Evolutionary conservation across 2,329 filamentous ascomycete genomes (phyloP), one percentile per base, ranked within the genome.

Genomic region (Cordyceps sp.): DNA sequence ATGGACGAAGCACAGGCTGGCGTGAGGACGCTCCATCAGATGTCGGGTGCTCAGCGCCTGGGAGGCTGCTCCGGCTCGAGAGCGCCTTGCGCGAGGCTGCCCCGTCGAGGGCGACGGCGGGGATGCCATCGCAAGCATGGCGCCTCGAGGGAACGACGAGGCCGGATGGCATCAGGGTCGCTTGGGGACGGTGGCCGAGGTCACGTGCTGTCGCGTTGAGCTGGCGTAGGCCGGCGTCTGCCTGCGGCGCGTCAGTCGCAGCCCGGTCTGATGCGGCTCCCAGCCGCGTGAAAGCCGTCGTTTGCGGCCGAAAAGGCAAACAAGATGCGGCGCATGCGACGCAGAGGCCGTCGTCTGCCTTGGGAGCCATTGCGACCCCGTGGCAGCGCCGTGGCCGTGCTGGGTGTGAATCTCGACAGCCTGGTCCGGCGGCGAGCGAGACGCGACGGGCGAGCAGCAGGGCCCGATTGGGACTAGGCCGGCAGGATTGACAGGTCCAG

Each of bases 381-480:
- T 9, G 10, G 16, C 18, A 20, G n/a, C 17, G 14, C 27, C 27
- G 16, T 13, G 16, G 17, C 13, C 27, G n/a, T 29, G 15, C 12
- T 29, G 10, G 12, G 7, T 15, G 8, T 20, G 27, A 18, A 18
- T 9, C 17, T 29, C 27, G 12, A 13, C 18, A 12, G 12, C 27
- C 26, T 26, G 25, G 31, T 10, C 18, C 10, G 17, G 12, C 20
- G n/a, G 18, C 10, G 24, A 10, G 6, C 38, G 38, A 42, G 39
- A 42, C 39, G 39, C 39, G 39, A 36, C 36, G 29, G 30, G n/a
- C n/a, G 23, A 16, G 23, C 12, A 15, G 12, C 7, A 2, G 10
- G 20, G 10, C 38, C 32, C 7, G 10, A 33, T 23, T 4, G 20
- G 32, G 38, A 27, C 35, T 42, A 42, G 39, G 35, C 29, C 15